Conservation (phyloP, 352 stramenopile species). For the Globisporangium mamillatum region DNA sequence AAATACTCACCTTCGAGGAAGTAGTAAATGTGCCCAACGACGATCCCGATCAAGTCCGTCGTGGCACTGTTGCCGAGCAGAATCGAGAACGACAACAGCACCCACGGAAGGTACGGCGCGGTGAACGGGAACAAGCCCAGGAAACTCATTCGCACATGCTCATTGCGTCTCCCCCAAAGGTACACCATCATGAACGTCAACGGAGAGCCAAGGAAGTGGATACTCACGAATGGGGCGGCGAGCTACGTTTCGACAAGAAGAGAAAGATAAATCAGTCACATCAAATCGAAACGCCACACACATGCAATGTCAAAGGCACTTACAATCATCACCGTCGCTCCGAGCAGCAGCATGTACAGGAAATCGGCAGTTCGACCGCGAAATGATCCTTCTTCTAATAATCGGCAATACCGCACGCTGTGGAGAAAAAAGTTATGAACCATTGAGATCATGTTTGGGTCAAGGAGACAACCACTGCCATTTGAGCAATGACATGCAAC, state of each 20-base stretch:
- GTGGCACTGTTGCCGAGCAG: slow-evolving; percentile 93
- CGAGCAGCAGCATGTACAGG: slow-evolving; percentile 97
- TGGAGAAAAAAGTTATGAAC: not conserved
- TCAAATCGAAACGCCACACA: not conserved
- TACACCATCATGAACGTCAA: slow-evolving; percentile 99
- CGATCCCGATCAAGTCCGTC: slow-evolving; percentile 99
- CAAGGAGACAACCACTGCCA: not conserved
- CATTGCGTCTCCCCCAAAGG: slow-evolving; percentile 95
- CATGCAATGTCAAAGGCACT: slow-evolving; percentile 15
- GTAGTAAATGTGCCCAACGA: slow-evolving; percentile 99
- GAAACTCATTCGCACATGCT: slow-evolving; percentile 97
- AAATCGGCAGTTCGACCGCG: slow-evolving; percentile 96
- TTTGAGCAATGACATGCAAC: not conserved
- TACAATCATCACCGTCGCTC: slow-evolving; percentile 93
- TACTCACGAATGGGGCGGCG: slow-evolving; percentile 95
- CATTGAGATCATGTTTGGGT: not conserved
- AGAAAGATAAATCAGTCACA: not conserved
- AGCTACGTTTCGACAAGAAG: slow-evolving; percentile 35
- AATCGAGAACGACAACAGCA: slow-evolving; percentile 96
- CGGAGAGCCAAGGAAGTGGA: slow-evolving; percentile 97
- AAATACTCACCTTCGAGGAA: slow-evolving; percentile 91
- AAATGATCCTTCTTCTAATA: slow-evolving; percentile 99
- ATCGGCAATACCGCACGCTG: slow-evolving; percentile 93
- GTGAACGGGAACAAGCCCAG: slow-evolving; percentile 98
- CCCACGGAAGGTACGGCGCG: slow-evolving; percentile 97